A percentile compares a stretch with the other conserved stretches of the same genome.
Conservation (phyloP, 2,329 filamentous ascomycete genomes). For the Stagonosporopsis cucurbitacearum region DNA sequence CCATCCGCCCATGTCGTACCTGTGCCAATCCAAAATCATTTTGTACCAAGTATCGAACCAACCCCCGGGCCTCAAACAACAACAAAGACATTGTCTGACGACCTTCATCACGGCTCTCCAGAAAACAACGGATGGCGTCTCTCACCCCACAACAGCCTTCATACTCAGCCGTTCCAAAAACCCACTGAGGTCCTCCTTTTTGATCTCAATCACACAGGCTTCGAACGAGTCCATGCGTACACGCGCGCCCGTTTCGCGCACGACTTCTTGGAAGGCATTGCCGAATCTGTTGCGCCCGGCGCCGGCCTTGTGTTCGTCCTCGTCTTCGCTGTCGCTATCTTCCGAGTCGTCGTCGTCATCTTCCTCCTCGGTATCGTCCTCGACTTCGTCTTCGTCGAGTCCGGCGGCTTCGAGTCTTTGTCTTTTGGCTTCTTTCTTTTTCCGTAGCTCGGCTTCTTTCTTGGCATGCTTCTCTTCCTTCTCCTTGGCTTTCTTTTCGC, state of each 20-base stretch:
- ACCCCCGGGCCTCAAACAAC: not conserved
- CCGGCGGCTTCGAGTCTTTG: constrained; percentile 57
- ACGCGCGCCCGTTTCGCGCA: constrained; percentile 85
- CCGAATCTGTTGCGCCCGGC: constrained; percentile 90
- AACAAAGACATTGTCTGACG: constrained; percentile 9
- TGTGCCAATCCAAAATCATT: too few species aligned
- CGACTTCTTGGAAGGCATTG: constrained; percentile 93
- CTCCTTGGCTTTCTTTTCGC: constrained; percentile 67
- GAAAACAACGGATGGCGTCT: too few species aligned
- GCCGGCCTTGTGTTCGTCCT: constrained; percentile 68
- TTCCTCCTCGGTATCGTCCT: constrained; percentile 54
- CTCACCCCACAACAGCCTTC: constrained; percentile 75
- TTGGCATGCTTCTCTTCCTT: constrained; percentile 55
- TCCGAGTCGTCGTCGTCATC: constrained; percentile 63
- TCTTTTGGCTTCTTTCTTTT: constrained; percentile 59
- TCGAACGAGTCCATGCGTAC: constrained; percentile 97
- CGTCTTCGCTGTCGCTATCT: constrained; percentile 57
- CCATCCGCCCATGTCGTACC: too few species aligned
- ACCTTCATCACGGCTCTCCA: too few species aligned
- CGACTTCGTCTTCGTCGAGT: constrained; percentile 65
- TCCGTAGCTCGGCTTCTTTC: constrained; percentile 67
- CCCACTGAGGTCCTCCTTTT: constrained; percentile 88
- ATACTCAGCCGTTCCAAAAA: constrained; percentile 92
- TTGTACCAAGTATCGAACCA: constrained; percentile 1
- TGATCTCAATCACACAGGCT: constrained; percentile 96